Conservation (phyloP, 768 basidiomycete species). For the Phlebiopsis gigantea region DNA sequence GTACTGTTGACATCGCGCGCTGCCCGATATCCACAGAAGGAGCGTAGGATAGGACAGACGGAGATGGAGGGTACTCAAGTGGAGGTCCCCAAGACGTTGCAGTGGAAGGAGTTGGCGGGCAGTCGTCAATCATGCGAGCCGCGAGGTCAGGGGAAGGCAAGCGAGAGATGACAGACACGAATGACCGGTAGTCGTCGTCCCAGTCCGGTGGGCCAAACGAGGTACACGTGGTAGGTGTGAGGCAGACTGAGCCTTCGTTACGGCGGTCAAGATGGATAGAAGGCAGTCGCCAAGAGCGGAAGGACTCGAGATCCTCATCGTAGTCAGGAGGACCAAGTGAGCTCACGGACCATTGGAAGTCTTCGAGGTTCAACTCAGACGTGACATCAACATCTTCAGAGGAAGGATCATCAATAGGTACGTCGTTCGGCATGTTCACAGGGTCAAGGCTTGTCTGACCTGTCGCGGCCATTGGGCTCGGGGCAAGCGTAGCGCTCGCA, state of each 20-base stretch:
- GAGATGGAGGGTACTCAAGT: conserved; percentile 35
- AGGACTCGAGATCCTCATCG: conserved; percentile 34
- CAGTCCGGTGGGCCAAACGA: conserved; percentile 54
- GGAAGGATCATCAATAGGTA: conserved; percentile 18
- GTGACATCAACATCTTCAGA: conserved; percentile 25
- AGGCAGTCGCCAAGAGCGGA: conserved; percentile 33
- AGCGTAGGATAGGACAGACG: conserved; percentile 10
- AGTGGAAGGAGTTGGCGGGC: conserved; percentile 39
- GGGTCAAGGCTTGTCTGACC: conserved; percentile 49
- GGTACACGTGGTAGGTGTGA: conserved; percentile 49
- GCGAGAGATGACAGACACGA: conserved; percentile 28
- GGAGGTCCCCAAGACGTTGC: conserved; percentile 51
- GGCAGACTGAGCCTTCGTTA: conserved; percentile 48
- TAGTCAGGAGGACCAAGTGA: conserved; percentile 54
- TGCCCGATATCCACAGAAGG: conserved; percentile 32
- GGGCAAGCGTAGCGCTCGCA: conserved; percentile 45
- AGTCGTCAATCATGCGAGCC: conserved; percentile 30
- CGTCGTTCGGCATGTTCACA: conserved; percentile 44
- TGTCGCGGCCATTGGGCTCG: conserved; percentile 40
- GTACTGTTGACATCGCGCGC: conserved; percentile 32
- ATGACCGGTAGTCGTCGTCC: conserved; percentile 31
- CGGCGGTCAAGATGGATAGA: conserved; percentile 57
- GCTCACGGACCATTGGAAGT: conserved; percentile 66
- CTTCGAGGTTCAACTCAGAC: conserved; percentile 52
- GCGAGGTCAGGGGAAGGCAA: conserved; percentile 49